Evolutionary conservation across 139 green algal genomes (phyloP), one percentile per base, ranked within the genome.

Genomic region (Helicosporidium sp.): DNA sequence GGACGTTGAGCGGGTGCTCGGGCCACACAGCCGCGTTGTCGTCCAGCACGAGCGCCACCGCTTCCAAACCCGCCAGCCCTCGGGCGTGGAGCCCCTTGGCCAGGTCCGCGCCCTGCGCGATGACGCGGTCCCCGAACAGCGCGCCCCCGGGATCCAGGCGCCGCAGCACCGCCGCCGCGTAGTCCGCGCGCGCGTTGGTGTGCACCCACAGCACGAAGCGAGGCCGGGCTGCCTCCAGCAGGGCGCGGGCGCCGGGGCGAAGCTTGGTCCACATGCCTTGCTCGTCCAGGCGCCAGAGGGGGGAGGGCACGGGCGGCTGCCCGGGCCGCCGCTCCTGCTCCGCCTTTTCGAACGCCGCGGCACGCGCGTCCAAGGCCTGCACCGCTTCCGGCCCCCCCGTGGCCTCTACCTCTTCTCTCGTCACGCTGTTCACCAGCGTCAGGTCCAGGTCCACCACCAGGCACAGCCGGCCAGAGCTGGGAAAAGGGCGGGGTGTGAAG

Each of bases 371-470:
- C 4, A 54, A 28, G 19, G 24, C 22, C 41, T 10, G 25, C 4
- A 25, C 7, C 37, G 26, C 25, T 25, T 22, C 12, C 10, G 18
- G 36, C 18, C 4, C 18, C 45, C 4, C 23, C 6, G 28, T 41
- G 36, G 51, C 53, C 26, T 47, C 31, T 17, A 60, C 27, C 16
- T 60, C 53, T 0, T 4, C 3, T 16, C 78, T 62, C 26, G 60
- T 46, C 15, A 68, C 69, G 28, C 66, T 85, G 60, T 91, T 87
- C 36, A 96, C 69, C 54, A 96, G 66, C 4, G 86, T 96, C 73
- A 94, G 86, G 56, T 96, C 86, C 48, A 96, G 67, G 57, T 96
- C 86, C 40, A 96, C 65, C 12, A 95, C 69, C 7, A 96, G 73
- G 52, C 76, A 49, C 39, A 83, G 58, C 31, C 13, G 10, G 31